Percentiles rank a stretch among this genome's conserved stretches.
phyloP scores from a whole-genome alignment of 768 basidiomycete species.

The Cytidiella melzeri region DNA sequence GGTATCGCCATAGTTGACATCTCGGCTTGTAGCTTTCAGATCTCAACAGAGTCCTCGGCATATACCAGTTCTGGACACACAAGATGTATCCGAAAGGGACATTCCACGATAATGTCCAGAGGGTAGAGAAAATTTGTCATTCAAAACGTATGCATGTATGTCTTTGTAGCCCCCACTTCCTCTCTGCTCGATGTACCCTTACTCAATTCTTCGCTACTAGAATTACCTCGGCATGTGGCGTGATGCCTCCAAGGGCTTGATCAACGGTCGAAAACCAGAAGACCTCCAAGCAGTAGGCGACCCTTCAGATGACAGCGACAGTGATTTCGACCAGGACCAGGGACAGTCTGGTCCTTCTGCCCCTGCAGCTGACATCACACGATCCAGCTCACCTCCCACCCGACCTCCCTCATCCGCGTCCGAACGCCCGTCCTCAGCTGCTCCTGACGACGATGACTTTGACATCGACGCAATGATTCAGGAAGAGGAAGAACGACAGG shows the following conservation, averaged over 20 bases:
- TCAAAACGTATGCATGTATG: slow-evolving; percentile 81
- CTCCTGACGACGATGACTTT: slow-evolving; percentile 32
- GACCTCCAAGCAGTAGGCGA: slow-evolving; percentile 15
- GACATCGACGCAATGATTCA: slow-evolving; percentile 48
- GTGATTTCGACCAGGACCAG: slow-evolving; percentile 6
- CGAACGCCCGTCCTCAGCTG: not conserved
- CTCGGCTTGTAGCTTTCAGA: slow-evolving; percentile 55
- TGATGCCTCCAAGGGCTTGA: slow-evolving; percentile 52
- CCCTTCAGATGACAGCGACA: slow-evolving; percentile 8
- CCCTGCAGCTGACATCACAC: not conserved
- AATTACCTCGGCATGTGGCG: slow-evolving; percentile 71
- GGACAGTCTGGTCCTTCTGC: not conserved
- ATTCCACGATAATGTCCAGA: slow-evolving; percentile 79
- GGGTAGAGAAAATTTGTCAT: slow-evolving; percentile 86
- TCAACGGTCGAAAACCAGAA: slow-evolving; percentile 30
- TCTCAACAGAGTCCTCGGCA: slow-evolving; percentile 68
- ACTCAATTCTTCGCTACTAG: slow-evolving; percentile 29
- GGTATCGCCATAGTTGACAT: not conserved
- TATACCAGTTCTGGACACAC: slow-evolving; percentile 96
- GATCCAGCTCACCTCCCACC: slow-evolving; percentile 3
- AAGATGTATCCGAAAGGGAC: slow-evolving; percentile 84
- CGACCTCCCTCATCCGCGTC: slow-evolving; percentile 14
- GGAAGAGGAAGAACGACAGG: slow-evolving; percentile 35
- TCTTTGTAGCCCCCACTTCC: slow-evolving; percentile 7
- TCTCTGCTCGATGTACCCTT: not conserved